These are phyloP conservation scores for Euphorbia tirucalli DNA, from an alignment of 345 rosid species.

Conservation along the genomic window DNA sequence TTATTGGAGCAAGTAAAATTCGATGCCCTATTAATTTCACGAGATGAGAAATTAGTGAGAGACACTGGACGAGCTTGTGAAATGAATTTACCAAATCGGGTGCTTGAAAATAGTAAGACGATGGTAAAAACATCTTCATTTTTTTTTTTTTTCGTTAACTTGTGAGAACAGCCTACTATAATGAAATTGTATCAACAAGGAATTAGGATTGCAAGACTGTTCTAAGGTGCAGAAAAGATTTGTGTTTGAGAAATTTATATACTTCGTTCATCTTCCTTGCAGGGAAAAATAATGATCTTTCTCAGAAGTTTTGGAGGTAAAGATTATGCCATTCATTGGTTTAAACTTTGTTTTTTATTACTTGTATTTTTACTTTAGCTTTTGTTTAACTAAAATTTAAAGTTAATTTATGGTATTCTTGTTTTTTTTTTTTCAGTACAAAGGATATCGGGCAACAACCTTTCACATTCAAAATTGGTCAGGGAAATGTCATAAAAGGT, in stretches of 20 bases:
- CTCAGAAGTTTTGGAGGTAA: constrained; percentile 93
- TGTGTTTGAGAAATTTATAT: not conserved
- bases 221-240: not conserved
- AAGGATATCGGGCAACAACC: constrained; percentile 83
- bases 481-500: constrained; percentile 61
- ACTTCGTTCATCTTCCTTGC: constrained; percentile 16
- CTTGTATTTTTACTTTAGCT: not conserved
- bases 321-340: not conserved
- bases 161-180: too few relatives aligned
- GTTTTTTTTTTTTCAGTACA: constrained; percentile 49
- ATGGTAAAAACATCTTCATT: not conserved
- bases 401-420: constrained; percentile 11
- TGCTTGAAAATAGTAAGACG: not conserved
- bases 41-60: too few relatives aligned
- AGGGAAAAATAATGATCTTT: constrained; percentile 87
- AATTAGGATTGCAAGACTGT: not conserved
- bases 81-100: not conserved
- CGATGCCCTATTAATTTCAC: not conserved
- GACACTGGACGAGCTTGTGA: not conserved
- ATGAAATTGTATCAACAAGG: too few relatives aligned
- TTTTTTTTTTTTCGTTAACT: too few relatives aligned
- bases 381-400: not conserved
- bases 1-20: too few relatives aligned
- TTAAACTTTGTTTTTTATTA: not conserved
- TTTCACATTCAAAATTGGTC: constrained; percentile 77